phyloP scores from a whole-genome alignment of 352 stramenopile genomes.

The Phytophthora sp. region DNA sequence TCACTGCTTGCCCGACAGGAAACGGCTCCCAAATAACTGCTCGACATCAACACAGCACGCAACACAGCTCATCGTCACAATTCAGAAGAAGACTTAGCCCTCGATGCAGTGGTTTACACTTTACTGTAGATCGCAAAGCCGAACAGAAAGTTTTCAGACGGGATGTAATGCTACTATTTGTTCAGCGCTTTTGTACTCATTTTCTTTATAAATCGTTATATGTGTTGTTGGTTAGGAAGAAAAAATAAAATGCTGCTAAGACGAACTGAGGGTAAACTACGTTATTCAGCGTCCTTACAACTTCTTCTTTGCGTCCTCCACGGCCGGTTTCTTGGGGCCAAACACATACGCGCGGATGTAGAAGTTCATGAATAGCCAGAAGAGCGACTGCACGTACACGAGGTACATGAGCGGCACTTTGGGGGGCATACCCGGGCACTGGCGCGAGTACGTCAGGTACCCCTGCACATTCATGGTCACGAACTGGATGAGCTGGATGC shows the following conservation, averaged over 20 bases:
- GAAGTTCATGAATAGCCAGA: constrained; percentile 97
- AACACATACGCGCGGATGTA: constrained; percentile 93
- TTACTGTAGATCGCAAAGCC: no score
- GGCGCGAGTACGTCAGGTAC: constrained; percentile 76
- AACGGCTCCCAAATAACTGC: no score
- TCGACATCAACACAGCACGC: no score
- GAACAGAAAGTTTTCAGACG: constrained; percentile 16
- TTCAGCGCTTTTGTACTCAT: constrained; percentile 4
- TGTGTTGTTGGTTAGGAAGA: constrained; percentile 1
- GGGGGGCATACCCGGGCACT: constrained; percentile 73
- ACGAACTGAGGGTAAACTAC: constrained; percentile 20
- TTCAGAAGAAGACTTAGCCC: no score
- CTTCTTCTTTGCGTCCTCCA: constrained; percentile 46
- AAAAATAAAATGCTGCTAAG: constrained; percentile 19
- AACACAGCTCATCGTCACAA: no score
- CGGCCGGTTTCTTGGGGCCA: constrained; percentile 42
- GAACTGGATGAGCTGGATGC: constrained; percentile 95
- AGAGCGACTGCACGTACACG: constrained; percentile 95
- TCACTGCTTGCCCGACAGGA: no score
- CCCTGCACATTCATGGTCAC: constrained; percentile 72
- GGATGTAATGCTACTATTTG: constrained; percentile 34
- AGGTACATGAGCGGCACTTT: constrained; percentile 89
- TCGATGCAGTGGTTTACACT: no score
- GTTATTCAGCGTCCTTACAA: constrained; percentile 29
- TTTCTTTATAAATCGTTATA: constrained; percentile 25